phyloP scores from a whole-genome alignment of 2,329 filamentous ascomycete genomes.

The Penicillium concentricum region DNA sequence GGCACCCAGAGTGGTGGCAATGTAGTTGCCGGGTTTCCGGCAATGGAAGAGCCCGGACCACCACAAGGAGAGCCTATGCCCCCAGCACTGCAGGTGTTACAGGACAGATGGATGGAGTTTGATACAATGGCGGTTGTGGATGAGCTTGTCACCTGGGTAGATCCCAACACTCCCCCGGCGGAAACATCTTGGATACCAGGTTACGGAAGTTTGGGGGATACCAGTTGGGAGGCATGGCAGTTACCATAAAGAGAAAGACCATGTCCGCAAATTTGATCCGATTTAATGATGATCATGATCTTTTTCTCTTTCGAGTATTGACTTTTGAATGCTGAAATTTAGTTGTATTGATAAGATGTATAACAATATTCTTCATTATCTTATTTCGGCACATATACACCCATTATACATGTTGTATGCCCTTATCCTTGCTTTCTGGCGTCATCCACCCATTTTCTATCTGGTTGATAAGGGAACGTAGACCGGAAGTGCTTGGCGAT shows the following conservation, averaged over 20 bases:
- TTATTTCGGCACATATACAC: background rate
- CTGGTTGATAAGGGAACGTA: slow-evolving; percentile 40
- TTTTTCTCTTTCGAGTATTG: no score
- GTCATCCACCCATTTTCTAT: background rate
- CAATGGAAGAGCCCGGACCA: background rate
- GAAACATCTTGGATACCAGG: background rate
- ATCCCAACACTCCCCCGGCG: background rate
- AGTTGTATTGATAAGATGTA: no score
- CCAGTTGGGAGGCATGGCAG: background rate
- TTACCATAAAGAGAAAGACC: background rate
- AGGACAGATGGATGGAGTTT: background rate
- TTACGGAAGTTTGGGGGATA: background rate
- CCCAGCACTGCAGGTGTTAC: background rate
- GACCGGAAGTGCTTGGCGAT: slow-evolving; percentile 44
- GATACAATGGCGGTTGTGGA: background rate
- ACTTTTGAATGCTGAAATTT: no score
- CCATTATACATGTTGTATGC: background rate
- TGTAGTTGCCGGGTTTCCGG: background rate
- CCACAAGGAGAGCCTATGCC: background rate
- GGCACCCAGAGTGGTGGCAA: background rate
- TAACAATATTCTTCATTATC: background rate
- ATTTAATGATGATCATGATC: no score
- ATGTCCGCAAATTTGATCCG: no score
- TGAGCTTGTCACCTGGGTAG: background rate
- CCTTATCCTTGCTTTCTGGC: background rate